A percentile compares a stretch with the other conserved stretches of the same genome.
These are phyloP conservation scores for Aegilops speltoides DNA, from an alignment of 176 grass and related monocot genomes.

Conservation along the genomic window DNA sequence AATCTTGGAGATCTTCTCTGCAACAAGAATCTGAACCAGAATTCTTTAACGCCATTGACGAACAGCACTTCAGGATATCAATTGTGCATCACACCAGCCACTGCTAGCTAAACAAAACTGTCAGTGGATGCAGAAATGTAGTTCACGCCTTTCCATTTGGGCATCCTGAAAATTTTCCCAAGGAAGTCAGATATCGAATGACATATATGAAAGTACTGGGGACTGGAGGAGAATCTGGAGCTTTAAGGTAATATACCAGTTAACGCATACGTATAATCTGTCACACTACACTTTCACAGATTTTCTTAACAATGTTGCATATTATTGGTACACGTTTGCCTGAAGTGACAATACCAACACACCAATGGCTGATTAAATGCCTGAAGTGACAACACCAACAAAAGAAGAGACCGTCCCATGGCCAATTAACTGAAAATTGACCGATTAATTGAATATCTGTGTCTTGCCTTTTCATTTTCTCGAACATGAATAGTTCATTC, in stretches of 20 bases:
- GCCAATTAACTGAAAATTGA: not conserved
- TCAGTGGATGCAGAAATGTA: constrained; percentile 19
- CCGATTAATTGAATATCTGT: not conserved
- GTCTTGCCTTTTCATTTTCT: constrained; percentile 28
- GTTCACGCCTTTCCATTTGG: not conserved
- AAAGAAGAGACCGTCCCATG: constrained; percentile 2
- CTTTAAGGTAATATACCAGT: constrained; percentile 29
- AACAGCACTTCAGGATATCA: not conserved
- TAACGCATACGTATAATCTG: not conserved
- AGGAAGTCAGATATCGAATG: not conserved
- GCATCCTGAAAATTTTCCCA: constrained; percentile 21
- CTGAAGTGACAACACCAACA: not conserved
- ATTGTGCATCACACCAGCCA: not conserved
- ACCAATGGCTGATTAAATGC: not conserved
- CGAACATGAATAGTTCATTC: constrained; percentile 3
- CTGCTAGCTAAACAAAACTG: not conserved
- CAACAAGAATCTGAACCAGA: not conserved
- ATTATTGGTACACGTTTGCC: constrained; percentile 18
- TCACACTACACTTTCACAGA: not conserved
- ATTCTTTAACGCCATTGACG: not conserved
- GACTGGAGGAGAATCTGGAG: not conserved
- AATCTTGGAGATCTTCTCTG: not conserved
- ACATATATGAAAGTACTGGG: not conserved
- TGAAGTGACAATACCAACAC: not conserved
- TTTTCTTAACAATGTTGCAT: constrained; percentile 5